Evolutionary conservation across 306 rosid species (phyloP).

Genomic region (Ziziphus jujuba): DNA sequence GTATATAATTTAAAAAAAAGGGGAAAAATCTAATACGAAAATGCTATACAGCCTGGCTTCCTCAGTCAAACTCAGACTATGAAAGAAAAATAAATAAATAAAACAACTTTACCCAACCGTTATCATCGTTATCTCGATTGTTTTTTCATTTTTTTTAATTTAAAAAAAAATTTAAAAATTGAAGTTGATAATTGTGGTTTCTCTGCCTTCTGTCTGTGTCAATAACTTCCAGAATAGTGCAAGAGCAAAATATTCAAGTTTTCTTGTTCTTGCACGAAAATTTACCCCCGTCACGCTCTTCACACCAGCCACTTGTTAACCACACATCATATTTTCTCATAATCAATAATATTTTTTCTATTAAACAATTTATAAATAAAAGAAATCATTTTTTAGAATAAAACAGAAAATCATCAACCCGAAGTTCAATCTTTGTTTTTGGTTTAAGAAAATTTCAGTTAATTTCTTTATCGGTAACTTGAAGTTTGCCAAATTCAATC

Average conservation of each 20-base stretch:
- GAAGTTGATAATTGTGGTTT: slow-evolving; percentile 27
- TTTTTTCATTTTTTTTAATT: not conserved
- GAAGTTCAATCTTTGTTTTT: no score
- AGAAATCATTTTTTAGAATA: no score
- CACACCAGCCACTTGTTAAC: not conserved
- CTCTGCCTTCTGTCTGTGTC: slow-evolving; percentile 24
- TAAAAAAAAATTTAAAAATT: no score
- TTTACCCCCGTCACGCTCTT: not conserved
- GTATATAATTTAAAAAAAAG: not conserved
- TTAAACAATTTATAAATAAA: no score
- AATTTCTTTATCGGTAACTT: no score
- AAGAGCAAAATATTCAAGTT: not conserved
- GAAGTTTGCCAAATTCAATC: no score
- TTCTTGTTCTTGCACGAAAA: not conserved
- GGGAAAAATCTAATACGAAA: slow-evolving; percentile 38
- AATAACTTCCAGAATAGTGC: slow-evolving; percentile 39
- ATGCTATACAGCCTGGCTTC: slow-evolving; percentile 83
- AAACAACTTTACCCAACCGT: slow-evolving; percentile 58
- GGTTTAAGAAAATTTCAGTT: no score
- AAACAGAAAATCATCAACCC: no score
- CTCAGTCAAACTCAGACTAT: slow-evolving; percentile 67
- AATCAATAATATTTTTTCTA: no score
- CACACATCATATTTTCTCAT: not conserved
- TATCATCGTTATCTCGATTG: slow-evolving; percentile 62
- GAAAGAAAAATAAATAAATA: slow-evolving; percentile 13